These are phyloP conservation scores for Ogataea methanolica DNA, from an alignment of 805 yeast genomes.

Conservation along the genomic window DNA sequence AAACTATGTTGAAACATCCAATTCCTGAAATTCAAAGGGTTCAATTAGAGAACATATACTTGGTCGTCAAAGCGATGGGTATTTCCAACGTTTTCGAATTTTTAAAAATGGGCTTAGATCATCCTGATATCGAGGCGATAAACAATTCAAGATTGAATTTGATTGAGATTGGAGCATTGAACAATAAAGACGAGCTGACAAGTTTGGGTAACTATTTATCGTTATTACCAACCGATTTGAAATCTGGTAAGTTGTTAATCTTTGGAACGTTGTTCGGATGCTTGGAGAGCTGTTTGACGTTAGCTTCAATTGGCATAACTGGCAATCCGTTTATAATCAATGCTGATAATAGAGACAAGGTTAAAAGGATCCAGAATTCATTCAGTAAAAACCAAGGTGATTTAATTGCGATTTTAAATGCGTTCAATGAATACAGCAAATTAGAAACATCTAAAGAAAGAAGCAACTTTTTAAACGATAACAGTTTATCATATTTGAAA, in stretches of 20 bases:
- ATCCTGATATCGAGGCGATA: slow-evolving; percentile 59
- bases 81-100: slow-evolving; percentile 66
- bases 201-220: slow-evolving; percentile 78
- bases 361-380: slow-evolving; percentile 41
- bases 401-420: slow-evolving; percentile 58
- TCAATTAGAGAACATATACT: slow-evolving; percentile 74
- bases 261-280: slow-evolving; percentile 82
- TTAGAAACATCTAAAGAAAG: slow-evolving; percentile 24
- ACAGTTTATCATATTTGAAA: slow-evolving; percentile 57
- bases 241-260: slow-evolving; percentile 76
- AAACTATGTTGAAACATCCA: slow-evolving; percentile 63
- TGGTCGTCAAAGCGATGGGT: slow-evolving; percentile 88
- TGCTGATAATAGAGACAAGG: slow-evolving; percentile 57
- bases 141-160: slow-evolving; percentile 47
- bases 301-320: slow-evolving; percentile 72
- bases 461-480: slow-evolving; percentile 47
- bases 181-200: slow-evolving; percentile 44
- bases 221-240: slow-evolving; percentile 79
- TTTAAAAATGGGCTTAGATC: slow-evolving; percentile 71
- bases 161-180: slow-evolving; percentile 70
- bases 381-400: slow-evolving; percentile 65
- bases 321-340: slow-evolving; percentile 71
- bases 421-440: slow-evolving; percentile 49
- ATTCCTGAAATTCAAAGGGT: slow-evolving; percentile 87
- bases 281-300: slow-evolving; percentile 67